Percentiles rank a stretch among this genome's conserved stretches.
These are phyloP conservation scores for Hawksworthiomyces lignivorus DNA, from an alignment of 2,329 filamentous ascomycete species.

Conservation along the genomic window DNA sequence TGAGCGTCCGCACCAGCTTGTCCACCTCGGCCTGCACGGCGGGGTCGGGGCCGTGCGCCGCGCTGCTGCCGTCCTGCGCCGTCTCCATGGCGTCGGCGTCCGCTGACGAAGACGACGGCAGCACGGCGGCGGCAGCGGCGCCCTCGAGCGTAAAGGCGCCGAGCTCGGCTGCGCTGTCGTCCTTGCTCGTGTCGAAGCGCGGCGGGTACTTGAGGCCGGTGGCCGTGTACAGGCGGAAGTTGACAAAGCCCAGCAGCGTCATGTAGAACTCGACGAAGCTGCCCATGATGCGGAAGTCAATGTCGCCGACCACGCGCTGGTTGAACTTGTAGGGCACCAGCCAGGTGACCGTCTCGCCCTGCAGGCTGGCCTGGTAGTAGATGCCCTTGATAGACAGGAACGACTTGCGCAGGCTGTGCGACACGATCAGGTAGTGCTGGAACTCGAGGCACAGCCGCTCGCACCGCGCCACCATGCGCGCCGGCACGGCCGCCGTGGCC, in stretches of 20 bases:
- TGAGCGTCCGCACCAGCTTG: constrained; percentile 61
- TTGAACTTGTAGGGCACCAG: constrained; percentile 97
- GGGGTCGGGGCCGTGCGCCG: constrained; percentile 53
- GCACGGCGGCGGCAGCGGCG: constrained; percentile 45
- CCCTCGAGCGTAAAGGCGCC: constrained; percentile 87
- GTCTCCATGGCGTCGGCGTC: constrained; percentile 29
- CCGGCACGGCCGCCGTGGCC: constrained; percentile 78
- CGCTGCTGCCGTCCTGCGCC: constrained; percentile 7
- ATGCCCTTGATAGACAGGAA: constrained; percentile 99
- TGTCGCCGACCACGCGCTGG: constrained; percentile 84
- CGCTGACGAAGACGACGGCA: no score
- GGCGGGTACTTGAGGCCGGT: constrained; percentile 91
- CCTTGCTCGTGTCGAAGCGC: constrained; percentile 80
- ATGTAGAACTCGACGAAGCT: constrained; percentile 99
- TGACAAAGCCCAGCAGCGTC: constrained; percentile 88
- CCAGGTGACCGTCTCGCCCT: constrained; percentile 96
- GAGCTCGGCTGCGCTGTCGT: constrained; percentile 83
- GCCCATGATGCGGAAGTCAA: constrained; percentile 98
- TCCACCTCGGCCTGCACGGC: constrained; percentile 59
- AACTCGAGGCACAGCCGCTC: constrained; percentile 92
- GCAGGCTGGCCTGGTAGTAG: constrained; percentile 96
- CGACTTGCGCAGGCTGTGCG: constrained; percentile 85
- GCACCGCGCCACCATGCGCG: constrained; percentile 93
- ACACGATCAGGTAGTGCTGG: constrained; percentile 92
- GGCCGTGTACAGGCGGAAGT: constrained; percentile 88